These are phyloP conservation scores for Typha latifolia DNA, from an alignment of 176 grass and related monocot species.

Conservation along the genomic window DNA sequence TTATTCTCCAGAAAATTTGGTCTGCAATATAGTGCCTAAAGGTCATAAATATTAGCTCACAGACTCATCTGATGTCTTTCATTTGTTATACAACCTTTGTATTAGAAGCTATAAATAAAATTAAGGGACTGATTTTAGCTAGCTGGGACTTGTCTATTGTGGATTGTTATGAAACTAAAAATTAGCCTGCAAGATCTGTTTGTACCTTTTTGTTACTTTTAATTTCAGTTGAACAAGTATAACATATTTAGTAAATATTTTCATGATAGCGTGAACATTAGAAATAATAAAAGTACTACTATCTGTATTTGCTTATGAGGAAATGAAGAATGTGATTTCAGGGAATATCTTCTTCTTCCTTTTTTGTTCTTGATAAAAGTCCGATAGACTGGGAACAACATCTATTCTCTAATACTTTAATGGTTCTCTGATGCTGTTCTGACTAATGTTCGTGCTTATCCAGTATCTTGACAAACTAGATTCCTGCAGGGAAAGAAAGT, in stretches of 20 bases:
- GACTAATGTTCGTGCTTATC: neutral
- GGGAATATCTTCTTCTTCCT: neutral
- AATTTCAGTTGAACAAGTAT: neutral
- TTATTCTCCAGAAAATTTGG: neutral
- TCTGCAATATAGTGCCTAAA: too few species aligned
- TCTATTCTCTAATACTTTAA: neutral
- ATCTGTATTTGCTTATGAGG: neutral
- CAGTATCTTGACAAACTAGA: neutral
- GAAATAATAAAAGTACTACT: neutral
- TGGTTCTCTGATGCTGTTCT: neutral
- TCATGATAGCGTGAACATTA: neutral
- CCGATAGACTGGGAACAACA: too few species aligned
- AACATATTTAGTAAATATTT: neutral
- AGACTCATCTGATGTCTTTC: too few species aligned
- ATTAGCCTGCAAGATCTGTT: too few species aligned
- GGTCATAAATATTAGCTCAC: too few species aligned
- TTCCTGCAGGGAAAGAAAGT: constrained; percentile 50
- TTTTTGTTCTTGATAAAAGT: neutral
- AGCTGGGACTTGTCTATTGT: too few species aligned
- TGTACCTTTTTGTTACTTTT: neutral
- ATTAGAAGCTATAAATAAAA: too few species aligned
- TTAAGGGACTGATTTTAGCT: too few species aligned
- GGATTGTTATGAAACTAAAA: too few species aligned
- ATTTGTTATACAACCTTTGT: too few species aligned
- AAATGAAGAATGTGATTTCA: neutral